Evolutionary conservation across 768 basidiomycete species (phyloP).

Genomic region (Leccinum fibrillosum): DNA sequence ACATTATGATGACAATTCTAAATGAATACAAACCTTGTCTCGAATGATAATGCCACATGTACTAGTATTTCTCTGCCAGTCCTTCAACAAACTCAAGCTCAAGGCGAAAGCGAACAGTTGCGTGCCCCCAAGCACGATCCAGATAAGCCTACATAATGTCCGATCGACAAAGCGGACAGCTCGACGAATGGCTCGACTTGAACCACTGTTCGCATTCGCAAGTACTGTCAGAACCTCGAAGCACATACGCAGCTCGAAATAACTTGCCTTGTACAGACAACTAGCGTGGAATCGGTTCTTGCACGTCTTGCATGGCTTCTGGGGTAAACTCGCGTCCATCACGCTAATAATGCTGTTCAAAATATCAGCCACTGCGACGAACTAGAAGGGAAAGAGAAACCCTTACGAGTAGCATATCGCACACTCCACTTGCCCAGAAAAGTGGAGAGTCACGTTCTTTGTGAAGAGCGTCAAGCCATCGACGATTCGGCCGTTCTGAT

Average conservation of each 20-base stretch:
- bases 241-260: not conserved
- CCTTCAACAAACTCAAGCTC: not conserved
- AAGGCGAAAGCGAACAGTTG: not conserved
- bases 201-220: conserved; percentile 66
- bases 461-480: conserved; percentile 91
- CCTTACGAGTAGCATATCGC: conserved; percentile 92
- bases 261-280: conserved; percentile 81
- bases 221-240: not conserved
- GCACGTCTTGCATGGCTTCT: conserved; percentile 91
- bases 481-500: conserved; percentile 82
- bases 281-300: conserved; percentile 91
- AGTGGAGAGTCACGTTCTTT: conserved; percentile 89
- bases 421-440: conserved; percentile 94
- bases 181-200: conserved; percentile 82
- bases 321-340: conserved; percentile 82
- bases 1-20: not conserved
- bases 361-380: not conserved
- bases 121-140: not conserved
- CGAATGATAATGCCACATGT: not conserved
- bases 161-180: conserved; percentile 87
- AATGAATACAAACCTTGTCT: conserved; percentile 2
- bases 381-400: not conserved
- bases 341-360: conserved; percentile 78
- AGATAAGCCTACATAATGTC: conserved; percentile 56
- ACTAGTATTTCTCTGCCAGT: not conserved